Conservation (phyloP, 2,329 filamentous ascomycete genomes). For the Fusarium caatingaense region DNA sequence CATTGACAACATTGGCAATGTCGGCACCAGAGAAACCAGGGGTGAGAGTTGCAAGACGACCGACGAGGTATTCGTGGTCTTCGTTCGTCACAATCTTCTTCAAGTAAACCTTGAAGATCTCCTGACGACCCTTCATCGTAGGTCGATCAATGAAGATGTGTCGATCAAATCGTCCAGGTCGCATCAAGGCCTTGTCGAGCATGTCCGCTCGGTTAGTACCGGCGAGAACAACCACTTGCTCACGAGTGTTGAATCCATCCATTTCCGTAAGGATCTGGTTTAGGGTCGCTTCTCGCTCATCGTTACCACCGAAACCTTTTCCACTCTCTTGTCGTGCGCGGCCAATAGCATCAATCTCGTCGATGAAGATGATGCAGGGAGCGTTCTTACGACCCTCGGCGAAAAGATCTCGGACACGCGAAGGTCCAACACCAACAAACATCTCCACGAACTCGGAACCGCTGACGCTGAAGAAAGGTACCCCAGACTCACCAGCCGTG, state of each 20-base stretch:
- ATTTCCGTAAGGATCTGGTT: constrained; percentile 99
- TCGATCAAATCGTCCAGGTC: constrained; percentile 95
- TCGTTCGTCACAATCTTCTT: constrained; percentile 95
- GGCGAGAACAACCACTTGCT: constrained; percentile 95
- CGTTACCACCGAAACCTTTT: constrained; percentile 82
- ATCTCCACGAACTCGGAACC: constrained; percentile 99
- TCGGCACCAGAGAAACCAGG: constrained; percentile 98
- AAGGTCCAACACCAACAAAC: constrained; percentile 98
- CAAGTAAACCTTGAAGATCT: constrained; percentile 95
- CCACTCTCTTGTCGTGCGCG: constrained; percentile 86
- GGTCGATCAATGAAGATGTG: constrained; percentile 96
- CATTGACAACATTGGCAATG: constrained; percentile 98
- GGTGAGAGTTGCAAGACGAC: constrained; percentile 89
- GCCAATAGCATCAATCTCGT: constrained; percentile 98
- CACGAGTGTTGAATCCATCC: constrained; percentile 98
- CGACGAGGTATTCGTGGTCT: constrained; percentile 87
- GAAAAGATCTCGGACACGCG: constrained; percentile 93
- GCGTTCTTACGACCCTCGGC: constrained; percentile 94
- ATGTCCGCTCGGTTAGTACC: constrained; percentile 97
- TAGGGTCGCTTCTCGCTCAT: constrained; percentile 95
- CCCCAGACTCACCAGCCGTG: constrained; percentile 94
- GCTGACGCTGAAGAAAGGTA: constrained; percentile 98
- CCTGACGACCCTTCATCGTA: constrained; percentile 95
- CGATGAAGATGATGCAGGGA: constrained; percentile 99
- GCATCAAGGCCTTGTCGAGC: constrained; percentile 94